Conservation (phyloP, 2,329 filamentous ascomycete genomes). For the Colletotrichum musae region DNA sequence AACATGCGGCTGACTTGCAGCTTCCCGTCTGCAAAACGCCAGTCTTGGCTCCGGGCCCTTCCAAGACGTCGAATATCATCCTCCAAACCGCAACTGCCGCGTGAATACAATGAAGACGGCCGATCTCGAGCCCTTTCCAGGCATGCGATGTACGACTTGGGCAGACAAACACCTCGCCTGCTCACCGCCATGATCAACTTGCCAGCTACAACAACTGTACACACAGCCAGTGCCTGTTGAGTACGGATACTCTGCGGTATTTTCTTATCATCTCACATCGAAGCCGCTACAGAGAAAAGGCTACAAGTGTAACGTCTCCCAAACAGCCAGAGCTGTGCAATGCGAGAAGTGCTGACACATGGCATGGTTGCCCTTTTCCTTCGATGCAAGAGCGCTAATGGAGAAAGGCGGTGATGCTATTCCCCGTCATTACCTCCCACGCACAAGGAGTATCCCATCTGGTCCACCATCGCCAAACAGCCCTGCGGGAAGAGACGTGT, state of each 20-base stretch:
- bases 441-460: slow-evolving; percentile 33
- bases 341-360: slow-evolving; percentile 17
- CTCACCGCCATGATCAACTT: slow-evolving; percentile 22
- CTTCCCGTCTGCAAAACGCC: slow-evolving; percentile 12
- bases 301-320: slow-evolving; percentile 31
- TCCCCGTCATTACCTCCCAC: not conserved
- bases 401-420: slow-evolving; percentile 4
- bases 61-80: not conserved
- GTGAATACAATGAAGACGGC: slow-evolving; percentile 16
- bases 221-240: not conserved
- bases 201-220: not conserved
- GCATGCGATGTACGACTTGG: slow-evolving; percentile 9
- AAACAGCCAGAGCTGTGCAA: slow-evolving; percentile 21
- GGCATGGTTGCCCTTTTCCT: slow-evolving; percentile 25
- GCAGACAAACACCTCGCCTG: slow-evolving; percentile 10
- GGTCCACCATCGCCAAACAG: slow-evolving; percentile 29
- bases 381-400: too few species aligned
- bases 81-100: slow-evolving; percentile 32
- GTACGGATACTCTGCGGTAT: slow-evolving; percentile 5
- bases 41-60: slow-evolving; percentile 14
- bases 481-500: slow-evolving; percentile 22
- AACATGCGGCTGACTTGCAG: slow-evolving; percentile 21
- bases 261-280: slow-evolving; percentile 13
- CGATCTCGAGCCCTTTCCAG: slow-evolving; percentile 31
- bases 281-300: not conserved